Base-by-base conservation (phyloP, 2,329 filamentous ascomycete genomes). In the Plectosphaerella cucumerina region DNA sequence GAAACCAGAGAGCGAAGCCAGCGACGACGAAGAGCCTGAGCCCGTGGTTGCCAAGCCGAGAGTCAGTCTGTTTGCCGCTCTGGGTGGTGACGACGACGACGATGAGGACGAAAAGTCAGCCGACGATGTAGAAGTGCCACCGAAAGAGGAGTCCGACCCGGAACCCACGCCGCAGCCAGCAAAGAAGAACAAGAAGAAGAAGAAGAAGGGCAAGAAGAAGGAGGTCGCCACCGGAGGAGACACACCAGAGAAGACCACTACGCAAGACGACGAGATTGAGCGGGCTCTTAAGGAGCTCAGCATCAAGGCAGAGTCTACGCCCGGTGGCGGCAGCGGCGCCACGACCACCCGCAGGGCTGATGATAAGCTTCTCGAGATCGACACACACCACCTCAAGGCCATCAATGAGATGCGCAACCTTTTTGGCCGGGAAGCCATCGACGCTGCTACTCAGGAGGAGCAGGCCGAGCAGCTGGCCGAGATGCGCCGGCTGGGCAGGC, bases 341-440 rank as follows among this genome's bases (percentile, higher is more conserved):
- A 39, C 41, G 55, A 26, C 39, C 53, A 41, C 48, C 51, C 44
- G 51, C 56, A 15, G 41, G 53, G 23, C 46, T 50, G 18, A 48
- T 41, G 72, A 70, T 51, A 61, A 70, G 26, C 68, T 81, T 6
- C 65, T 83, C 2, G 65, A 70, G 26, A 73, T 81, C 60, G 78
- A 79, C 58, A 81, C 85, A 1, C 81, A 88, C 58, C 83, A 91
- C 59, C 79, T 99, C 11, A 92, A 93, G 64, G 89, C 89, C 8
- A 77, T 86, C 34, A 96, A 96, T 62, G 94, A 99, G 72, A 97
- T 99, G 90, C 86, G 78, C 47, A 73, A 71, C 26, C 66, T 84
- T 3, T 84, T 78, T 65, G 81, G 76, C 6, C 73, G 71, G 57
- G 82, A 75, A 50, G 80, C 73, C 62, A 87, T 78, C 67, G 81